phyloP scores from a whole-genome alignment of 2,329 filamentous ascomycete species.

The Aspergillus fijiensis region DNA sequence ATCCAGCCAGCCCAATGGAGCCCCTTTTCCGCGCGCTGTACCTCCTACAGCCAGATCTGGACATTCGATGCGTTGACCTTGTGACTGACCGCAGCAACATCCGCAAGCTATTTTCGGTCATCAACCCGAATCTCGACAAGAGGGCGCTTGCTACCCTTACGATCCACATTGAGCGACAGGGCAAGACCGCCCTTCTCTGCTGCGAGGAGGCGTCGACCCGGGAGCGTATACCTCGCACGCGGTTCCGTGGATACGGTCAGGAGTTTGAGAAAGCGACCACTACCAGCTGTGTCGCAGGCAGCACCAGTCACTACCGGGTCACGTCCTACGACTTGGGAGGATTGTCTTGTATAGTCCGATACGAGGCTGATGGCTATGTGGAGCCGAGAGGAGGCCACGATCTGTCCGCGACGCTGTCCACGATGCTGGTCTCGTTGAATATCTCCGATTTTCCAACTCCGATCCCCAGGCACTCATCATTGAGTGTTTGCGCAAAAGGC shows the following conservation, averaged over 20 bases:
- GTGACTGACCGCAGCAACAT: not conserved
- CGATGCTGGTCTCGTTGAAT: no score
- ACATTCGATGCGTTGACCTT: slow-evolving; percentile 29
- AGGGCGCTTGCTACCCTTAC: not conserved
- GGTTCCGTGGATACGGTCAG: not conserved
- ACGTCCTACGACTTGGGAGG: not conserved
- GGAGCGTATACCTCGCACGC: no score
- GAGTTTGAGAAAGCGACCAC: not conserved
- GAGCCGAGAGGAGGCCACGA: no score
- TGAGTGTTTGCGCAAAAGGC: no score
- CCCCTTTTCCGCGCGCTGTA: slow-evolving; percentile 50
- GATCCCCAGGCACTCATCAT: no score
- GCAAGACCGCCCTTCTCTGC: not conserved
- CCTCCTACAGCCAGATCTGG: slow-evolving; percentile 35
- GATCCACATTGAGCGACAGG: not conserved
- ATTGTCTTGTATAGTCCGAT: not conserved
- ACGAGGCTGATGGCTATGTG: not conserved
- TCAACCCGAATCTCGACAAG: not conserved
- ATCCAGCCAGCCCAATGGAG: slow-evolving; percentile 47
- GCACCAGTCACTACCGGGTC: not conserved
- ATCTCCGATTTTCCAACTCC: no score
- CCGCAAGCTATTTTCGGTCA: not conserved
- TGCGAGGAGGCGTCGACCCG: not conserved
- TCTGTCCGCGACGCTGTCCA: no score
- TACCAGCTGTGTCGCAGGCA: not conserved